phyloP scores from a whole-genome alignment of 164 flowering plant genomes.

The Houttuynia cordata region DNA sequence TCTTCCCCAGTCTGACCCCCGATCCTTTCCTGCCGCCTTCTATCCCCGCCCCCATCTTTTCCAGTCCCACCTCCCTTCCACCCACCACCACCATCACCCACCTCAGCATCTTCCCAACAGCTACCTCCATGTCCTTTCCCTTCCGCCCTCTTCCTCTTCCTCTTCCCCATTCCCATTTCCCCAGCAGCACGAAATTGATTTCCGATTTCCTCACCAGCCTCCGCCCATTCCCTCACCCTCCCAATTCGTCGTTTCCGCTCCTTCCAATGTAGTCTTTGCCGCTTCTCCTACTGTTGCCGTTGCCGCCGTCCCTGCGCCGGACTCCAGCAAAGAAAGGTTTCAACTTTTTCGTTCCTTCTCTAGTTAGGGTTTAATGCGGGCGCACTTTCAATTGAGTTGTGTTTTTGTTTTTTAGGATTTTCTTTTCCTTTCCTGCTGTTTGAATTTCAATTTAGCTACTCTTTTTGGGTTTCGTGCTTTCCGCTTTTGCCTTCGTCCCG shows the following conservation, averaged over 20 bases:
- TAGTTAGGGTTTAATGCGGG: not conserved
- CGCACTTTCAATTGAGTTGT: not conserved
- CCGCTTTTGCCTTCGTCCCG: too few species aligned
- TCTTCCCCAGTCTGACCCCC: not conserved
- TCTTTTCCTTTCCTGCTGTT: too few species aligned
- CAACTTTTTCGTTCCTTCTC: not conserved
- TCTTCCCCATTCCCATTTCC: constrained; percentile 8
- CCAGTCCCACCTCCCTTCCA: constrained; percentile 18
- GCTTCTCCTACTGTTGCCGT: not conserved
- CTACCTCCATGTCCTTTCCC: not conserved
- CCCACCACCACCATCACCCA: constrained; percentile 8
- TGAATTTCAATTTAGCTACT: too few species aligned
- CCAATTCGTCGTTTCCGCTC: not conserved
- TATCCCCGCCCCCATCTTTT: constrained; percentile 20
- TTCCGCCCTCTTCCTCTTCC: constrained; percentile 9
- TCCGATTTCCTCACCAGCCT: not conserved
- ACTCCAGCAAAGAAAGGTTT: not conserved
- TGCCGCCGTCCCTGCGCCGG: not conserved
- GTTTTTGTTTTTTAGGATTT: too few species aligned
- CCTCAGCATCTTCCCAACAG: not conserved
- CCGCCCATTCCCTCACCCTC: not conserved
- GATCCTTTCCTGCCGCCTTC: not conserved
- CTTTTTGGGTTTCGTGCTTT: too few species aligned
- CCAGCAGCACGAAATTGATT: not conserved
- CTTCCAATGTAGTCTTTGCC: not conserved